Conservation (phyloP, 2,329 filamentous ascomycete genomes). For the Apiospora koreana region DNA sequence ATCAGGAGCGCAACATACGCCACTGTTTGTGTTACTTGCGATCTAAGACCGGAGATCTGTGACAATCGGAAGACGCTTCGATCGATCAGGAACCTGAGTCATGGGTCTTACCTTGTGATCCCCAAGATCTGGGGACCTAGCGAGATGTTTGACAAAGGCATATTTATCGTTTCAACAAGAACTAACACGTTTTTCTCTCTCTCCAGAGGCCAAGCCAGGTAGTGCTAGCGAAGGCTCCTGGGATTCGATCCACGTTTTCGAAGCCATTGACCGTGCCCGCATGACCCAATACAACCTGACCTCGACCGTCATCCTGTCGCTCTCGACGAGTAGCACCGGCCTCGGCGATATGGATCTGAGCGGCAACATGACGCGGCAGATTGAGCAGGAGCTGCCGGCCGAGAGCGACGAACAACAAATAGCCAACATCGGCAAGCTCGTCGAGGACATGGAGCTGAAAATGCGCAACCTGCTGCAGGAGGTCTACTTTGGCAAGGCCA, state of each 20-base stretch:
- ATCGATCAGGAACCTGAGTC: conserved; percentile 4
- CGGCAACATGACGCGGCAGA: conserved; percentile 96
- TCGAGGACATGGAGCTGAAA: conserved; percentile 99
- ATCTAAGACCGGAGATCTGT: conserved; percentile 20
- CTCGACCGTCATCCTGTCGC: conserved; percentile 89
- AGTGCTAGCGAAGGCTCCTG: conserved; percentile 77
- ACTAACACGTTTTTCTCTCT: conserved; percentile 6
- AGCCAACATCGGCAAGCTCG: conserved; percentile 87
- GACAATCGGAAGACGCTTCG: conserved; percentile 7
- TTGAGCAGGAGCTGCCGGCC: conserved; percentile 87
- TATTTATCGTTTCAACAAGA: neutral
- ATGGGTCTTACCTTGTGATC: neutral
- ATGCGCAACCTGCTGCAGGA: conserved; percentile 98
- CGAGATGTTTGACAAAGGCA: neutral
- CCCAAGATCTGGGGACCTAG: neutral
- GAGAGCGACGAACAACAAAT: conserved; percentile 93
- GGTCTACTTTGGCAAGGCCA: conserved; percentile 99
- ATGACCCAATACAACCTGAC: conserved; percentile 97
- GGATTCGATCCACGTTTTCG: conserved; percentile 99
- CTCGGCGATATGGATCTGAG: conserved; percentile 89
- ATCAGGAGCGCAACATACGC: neutral
- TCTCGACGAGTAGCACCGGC: conserved; percentile 63
- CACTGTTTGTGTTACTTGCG: neutral
- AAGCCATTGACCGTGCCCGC: conserved; percentile 89
- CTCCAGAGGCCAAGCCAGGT: conserved; percentile 64